Percentiles rank a stretch among this genome's conserved stretches.
These are phyloP conservation scores for Apiospora phragmitis DNA, from an alignment of 2,329 filamentous ascomycete genomes.

Conservation along the genomic window DNA sequence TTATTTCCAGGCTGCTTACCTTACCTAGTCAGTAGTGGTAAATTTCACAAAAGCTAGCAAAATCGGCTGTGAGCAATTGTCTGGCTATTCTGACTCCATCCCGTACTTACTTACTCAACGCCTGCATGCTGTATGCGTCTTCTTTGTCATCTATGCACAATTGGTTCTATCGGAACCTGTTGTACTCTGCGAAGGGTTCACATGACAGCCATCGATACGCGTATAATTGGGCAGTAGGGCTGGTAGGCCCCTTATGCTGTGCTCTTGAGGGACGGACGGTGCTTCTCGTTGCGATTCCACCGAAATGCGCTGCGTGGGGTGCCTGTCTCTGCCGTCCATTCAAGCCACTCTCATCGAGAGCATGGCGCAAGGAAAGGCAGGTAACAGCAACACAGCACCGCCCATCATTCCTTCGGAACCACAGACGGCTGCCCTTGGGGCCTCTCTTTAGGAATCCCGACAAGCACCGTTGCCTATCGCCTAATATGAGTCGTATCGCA, in stretches of 20 bases:
- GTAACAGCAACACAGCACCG: not conserved
- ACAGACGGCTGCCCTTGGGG: not conserved
- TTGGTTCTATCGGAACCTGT: not conserved
- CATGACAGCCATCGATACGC: not conserved
- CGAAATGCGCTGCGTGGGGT: not conserved
- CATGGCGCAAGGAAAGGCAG: not conserved
- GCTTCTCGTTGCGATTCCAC: not conserved
- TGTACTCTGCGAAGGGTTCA: not conserved
- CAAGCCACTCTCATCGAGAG: not conserved
- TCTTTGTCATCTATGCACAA: slow-evolving; percentile 7
- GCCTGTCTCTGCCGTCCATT: not conserved
- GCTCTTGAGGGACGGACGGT: not conserved
- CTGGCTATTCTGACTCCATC: not conserved
- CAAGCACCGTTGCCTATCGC: not conserved
- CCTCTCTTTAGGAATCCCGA: not conserved
- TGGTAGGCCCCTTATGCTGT: not conserved
- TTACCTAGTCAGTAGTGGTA: not conserved
- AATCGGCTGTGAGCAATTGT: not conserved
- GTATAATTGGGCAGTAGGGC: slow-evolving; percentile 1
- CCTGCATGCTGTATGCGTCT: not conserved
- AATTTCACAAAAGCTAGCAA: not conserved
- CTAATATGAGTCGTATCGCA: not conserved
- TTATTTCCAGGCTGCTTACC: not conserved
- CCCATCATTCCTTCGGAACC: not conserved
- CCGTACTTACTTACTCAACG: no score